Evolutionary conservation across 805 yeast genomes (phyloP).

Genomic region (Wickerhamomyces subpelliculosus): DNA sequence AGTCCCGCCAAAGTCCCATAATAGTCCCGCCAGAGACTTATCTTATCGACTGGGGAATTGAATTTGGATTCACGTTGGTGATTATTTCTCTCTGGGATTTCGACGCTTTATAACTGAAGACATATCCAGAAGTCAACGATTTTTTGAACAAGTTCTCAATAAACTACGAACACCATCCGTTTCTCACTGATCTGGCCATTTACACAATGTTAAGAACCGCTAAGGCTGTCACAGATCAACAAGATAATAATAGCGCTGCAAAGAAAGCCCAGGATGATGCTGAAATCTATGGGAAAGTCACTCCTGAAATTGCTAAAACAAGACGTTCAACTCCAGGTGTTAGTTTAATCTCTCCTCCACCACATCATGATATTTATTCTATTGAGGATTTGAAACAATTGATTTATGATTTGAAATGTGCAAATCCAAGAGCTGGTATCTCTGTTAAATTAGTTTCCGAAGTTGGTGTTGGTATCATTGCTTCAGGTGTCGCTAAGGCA

Average conservation of each 20-base stretch:
- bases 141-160: too few species aligned
- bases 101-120: too few species aligned
- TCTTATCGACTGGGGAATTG: too few species aligned
- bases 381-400: conserved; percentile 96
- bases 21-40: too few species aligned
- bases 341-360: conserved; percentile 96
- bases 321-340: conserved; percentile 97
- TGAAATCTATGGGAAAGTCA: conserved; percentile 48
- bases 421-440: conserved; percentile 95
- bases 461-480: conserved; percentile 98
- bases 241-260: neutral
- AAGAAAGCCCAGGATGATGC: conserved; percentile 53
- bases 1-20: too few species aligned
- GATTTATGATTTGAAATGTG: conserved; percentile 91
- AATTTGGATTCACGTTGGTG: too few species aligned
- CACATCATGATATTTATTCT: conserved; percentile 97
- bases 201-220: too few species aligned
- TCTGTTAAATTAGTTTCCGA: conserved; percentile 95
- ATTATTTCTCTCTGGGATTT: too few species aligned
- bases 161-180: too few species aligned
- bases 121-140: too few species aligned
- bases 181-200: too few species aligned
- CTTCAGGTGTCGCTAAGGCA: conserved; percentile 98
- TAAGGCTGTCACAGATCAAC: too few species aligned
- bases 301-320: conserved; percentile 82